phyloP scores from a whole-genome alignment of 768 basidiomycete genomes.

The Mycena galericulata region DNA sequence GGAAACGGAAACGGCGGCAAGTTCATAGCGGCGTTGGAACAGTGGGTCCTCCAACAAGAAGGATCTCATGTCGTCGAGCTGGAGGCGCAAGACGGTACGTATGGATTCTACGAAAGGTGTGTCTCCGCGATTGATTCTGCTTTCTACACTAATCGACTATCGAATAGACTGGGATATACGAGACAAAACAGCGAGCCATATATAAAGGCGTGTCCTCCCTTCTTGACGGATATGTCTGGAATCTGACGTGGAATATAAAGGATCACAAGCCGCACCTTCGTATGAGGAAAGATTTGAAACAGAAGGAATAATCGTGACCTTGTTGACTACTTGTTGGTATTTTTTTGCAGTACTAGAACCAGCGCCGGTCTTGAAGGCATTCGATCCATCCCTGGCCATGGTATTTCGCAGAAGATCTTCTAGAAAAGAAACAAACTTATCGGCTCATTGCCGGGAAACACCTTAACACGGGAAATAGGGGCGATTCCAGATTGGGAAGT shows the following conservation, averaged over 20 bases:
- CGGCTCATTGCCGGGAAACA: too few relatives aligned
- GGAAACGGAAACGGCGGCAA: not conserved
- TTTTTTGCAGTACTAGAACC: too few relatives aligned
- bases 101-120: constrained; percentile 14
- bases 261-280: not conserved
- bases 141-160: not conserved
- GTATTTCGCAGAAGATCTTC: too few relatives aligned
- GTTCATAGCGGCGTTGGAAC: not conserved
- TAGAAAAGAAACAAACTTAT: too few relatives aligned
- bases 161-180: constrained; percentile 1
- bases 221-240: too few relatives aligned
- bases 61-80: not conserved
- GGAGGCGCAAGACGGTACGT: constrained; percentile 7
- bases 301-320: not conserved
- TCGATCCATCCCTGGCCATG: too few relatives aligned
- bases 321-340: too few relatives aligned
- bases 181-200: constrained; percentile 7
- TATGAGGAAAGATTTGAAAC: not conserved
- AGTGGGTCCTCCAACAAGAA: not conserved
- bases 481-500: too few relatives aligned
- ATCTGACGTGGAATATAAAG: too few relatives aligned
- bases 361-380: too few relatives aligned
- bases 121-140: not conserved
- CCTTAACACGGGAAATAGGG: too few relatives aligned
- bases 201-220: too few relatives aligned